A percentile compares a stretch with the other conserved stretches of the same genome.
These are phyloP conservation scores for Zangia roseola DNA, from an alignment of 768 basidiomycete genomes.

Conservation along the genomic window DNA sequence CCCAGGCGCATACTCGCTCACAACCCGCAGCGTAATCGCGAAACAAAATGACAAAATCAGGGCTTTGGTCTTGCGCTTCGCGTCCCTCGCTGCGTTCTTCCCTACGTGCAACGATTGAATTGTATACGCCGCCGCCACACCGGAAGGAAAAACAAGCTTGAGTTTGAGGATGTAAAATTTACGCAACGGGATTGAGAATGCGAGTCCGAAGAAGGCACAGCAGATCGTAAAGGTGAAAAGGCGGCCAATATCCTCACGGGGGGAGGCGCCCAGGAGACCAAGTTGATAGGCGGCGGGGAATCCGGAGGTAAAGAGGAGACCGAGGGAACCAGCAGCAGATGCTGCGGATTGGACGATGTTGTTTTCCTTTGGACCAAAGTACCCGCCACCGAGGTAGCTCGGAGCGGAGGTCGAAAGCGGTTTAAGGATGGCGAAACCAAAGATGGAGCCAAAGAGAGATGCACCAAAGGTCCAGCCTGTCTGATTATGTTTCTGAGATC, in stretches of 20 bases:
- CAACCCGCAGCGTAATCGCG: conserved; percentile 52
- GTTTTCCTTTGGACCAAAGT: conserved; percentile 67
- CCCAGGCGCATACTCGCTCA: conserved; percentile 60
- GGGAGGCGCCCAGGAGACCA: conserved; percentile 43
- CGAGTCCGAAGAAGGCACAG: conserved; percentile 60
- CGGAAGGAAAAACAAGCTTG: conserved; percentile 63
- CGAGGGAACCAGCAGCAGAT: conserved; percentile 53
- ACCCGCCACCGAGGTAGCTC: conserved; percentile 45
- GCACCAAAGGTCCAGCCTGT: conserved; percentile 68
- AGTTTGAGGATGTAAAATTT: conserved; percentile 63
- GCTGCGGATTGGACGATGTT: conserved; percentile 17
- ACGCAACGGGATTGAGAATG: conserved; percentile 64
- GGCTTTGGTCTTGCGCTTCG: conserved; percentile 54
- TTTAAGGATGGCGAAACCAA: conserved; percentile 54
- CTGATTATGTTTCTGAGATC: conserved; percentile 9
- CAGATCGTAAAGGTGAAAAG: conserved; percentile 55
- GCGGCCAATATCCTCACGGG: conserved; percentile 52
- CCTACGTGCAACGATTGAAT: conserved; percentile 60
- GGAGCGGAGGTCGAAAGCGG: conserved; percentile 50
- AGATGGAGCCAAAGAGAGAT: conserved; percentile 48
- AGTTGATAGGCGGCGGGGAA: conserved; percentile 62
- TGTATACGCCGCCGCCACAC: conserved; percentile 64
- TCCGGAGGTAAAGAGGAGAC: conserved; percentile 58
- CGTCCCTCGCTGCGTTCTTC: conserved; percentile 46
- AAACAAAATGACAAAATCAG: conserved; percentile 46